These are phyloP conservation scores for Salix udensis DNA, from an alignment of 345 rosid species.

Conservation along the genomic window DNA sequence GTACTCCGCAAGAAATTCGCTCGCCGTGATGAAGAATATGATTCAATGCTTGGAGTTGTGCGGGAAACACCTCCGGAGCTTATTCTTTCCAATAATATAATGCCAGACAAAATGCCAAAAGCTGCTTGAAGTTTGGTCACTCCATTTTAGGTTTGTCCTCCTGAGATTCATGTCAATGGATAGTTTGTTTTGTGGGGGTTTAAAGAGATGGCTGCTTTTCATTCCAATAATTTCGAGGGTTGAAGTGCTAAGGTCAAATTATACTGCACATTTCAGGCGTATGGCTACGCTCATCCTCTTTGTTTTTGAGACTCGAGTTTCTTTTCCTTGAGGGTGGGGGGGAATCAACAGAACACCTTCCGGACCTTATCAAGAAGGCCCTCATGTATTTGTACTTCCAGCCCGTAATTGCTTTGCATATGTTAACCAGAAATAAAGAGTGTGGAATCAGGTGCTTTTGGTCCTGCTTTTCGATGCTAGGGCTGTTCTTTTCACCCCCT, in stretches of 20 bases:
- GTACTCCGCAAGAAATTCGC: slow-evolving; percentile 76
- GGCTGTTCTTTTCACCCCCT: not conserved
- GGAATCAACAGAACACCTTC: not conserved
- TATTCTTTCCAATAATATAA: slow-evolving; percentile 63
- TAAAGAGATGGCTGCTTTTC: slow-evolving; percentile 12
- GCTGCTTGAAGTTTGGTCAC: slow-evolving; percentile 20
- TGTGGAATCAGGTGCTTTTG: not conserved
- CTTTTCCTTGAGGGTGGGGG: not conserved
- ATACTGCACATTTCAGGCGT: slow-evolving; percentile 2
- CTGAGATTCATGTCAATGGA: slow-evolving; percentile 12
- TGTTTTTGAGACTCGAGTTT: slow-evolving; percentile 3
- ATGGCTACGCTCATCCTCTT: not conserved
- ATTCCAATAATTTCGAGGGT: slow-evolving; percentile 12
- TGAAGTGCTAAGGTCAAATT: not conserved
- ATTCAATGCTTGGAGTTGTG: slow-evolving; percentile 76
- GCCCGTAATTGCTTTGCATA: slow-evolving; percentile 9
- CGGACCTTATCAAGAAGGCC: not conserved
- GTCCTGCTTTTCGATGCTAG: not conserved
- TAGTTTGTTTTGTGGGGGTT: slow-evolving; percentile 1
- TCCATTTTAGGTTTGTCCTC: slow-evolving; percentile 6
- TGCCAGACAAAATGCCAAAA: slow-evolving; percentile 46
- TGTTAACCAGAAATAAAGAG: slow-evolving; percentile 15
- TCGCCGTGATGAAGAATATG: slow-evolving; percentile 67
- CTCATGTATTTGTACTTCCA: slow-evolving; percentile 4
- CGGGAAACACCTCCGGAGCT: slow-evolving; percentile 82